These are phyloP conservation scores for Beauveria scarabaeidicola DNA, from an alignment of 2,329 filamentous ascomycete genomes.

Conservation along the genomic window DNA sequence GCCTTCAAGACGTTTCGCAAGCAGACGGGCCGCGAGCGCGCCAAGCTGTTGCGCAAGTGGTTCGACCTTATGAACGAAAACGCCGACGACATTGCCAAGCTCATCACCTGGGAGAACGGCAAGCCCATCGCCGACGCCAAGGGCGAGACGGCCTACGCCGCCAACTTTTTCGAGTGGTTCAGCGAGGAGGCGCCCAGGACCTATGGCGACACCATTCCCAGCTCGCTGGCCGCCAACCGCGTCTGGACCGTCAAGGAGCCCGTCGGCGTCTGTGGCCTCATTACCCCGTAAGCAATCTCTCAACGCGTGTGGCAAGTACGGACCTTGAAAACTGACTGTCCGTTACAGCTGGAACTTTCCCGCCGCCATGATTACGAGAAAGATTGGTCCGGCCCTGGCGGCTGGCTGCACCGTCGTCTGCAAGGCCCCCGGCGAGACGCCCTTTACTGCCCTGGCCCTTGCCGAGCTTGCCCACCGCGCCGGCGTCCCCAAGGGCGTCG, in stretches of 20 bases:
- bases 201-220: conserved; percentile 68
- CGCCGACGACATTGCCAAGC: conserved; percentile 66
- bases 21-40: conserved; percentile 65
- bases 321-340: not conserved
- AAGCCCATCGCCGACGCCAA: conserved; percentile 71
- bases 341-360: conserved; percentile 71
- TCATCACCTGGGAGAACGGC: conserved; percentile 87
- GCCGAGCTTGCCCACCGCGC: conserved; percentile 80
- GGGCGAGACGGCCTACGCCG: conserved; percentile 64
- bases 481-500: conserved; percentile 80
- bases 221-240: conserved; percentile 61
- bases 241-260: conserved; percentile 76
- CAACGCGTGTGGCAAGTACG: too few relatives aligned
- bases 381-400: conserved; percentile 67
- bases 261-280: conserved; percentile 72
- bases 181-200: conserved; percentile 66
- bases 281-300: conserved; percentile 51
- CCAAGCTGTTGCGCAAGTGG: conserved; percentile 69
- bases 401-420: conserved; percentile 93
- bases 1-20: conserved; percentile 66
- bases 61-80: conserved; percentile 74
- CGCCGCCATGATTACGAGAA: conserved; percentile 65
- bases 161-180: conserved; percentile 75
- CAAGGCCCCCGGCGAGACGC: conserved; percentile 88
- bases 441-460: conserved; percentile 79